A percentile compares a stretch with the other conserved stretches of the same genome.
phyloP scores from a whole-genome alignment of 192 early-diverging fungal species.

The Lobosporangium transversale region DNA sequence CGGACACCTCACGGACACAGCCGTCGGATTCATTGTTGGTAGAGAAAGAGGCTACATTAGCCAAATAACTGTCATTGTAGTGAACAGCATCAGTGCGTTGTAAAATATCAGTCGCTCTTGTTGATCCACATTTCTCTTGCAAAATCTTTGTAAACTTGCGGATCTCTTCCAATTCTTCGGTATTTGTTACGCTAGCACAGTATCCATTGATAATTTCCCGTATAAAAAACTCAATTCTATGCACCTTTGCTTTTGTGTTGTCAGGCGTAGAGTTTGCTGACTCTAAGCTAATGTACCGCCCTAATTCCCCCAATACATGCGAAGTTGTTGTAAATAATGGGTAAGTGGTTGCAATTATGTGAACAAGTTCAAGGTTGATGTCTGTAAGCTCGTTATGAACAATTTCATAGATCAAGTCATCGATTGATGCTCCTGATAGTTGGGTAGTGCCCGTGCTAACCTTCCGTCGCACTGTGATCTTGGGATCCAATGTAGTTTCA shows the following conservation, averaged over 20 bases:
- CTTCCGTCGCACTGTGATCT: constrained; percentile 51
- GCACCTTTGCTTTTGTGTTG: neutral
- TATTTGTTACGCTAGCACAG: neutral
- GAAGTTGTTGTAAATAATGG: constrained; percentile 45
- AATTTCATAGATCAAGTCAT: constrained; percentile 69
- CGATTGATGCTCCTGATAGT: constrained; percentile 24
- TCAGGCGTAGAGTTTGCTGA: neutral
- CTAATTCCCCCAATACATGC: constrained; percentile 27
- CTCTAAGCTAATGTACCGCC: constrained; percentile 14
- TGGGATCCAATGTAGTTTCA: constrained; percentile 57
- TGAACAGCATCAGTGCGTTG: neutral
- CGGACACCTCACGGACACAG: constrained; percentile 7
- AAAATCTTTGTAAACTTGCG: constrained; percentile 8
- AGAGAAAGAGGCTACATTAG: too few relatives aligned
- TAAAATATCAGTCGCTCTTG: neutral
- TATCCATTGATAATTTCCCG: constrained; percentile 18
- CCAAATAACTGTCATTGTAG: neutral
- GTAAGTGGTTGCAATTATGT: constrained; percentile 56
- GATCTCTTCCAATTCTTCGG: constrained; percentile 2
- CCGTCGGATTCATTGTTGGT: too few relatives aligned
- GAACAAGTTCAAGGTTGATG: constrained; percentile 23
- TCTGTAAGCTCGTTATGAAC: constrained; percentile 51
- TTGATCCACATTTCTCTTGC: constrained; percentile 2
- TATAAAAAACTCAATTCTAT: constrained; percentile 4
- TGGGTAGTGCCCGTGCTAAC: constrained; percentile 6